Evolutionary conservation across 345 rosid genomes (phyloP).

Genomic region (Arabidopsis suecica): DNA sequence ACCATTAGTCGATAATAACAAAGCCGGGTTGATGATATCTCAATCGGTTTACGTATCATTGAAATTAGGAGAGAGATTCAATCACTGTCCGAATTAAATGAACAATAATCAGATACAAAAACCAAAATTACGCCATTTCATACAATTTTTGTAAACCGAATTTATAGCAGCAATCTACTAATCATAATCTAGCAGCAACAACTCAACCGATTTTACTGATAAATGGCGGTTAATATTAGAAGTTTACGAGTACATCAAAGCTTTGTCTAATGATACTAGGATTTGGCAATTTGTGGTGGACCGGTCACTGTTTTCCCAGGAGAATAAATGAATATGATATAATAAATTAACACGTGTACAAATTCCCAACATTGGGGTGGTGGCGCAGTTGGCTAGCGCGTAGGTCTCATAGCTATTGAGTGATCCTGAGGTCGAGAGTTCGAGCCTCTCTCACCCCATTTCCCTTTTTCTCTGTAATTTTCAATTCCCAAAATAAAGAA

Average conservation of each 20-base stretch:
- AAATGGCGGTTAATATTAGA: background rate
- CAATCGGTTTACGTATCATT: background rate
- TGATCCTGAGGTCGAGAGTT: slow-evolving; percentile 95
- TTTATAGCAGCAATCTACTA: background rate
- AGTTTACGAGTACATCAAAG: background rate
- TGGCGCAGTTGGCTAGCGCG: slow-evolving; percentile 99
- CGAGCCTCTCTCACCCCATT: slow-evolving; percentile 93
- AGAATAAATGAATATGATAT: no score
- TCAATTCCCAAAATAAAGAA: background rate
- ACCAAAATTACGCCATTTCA: background rate
- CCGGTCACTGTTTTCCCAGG: background rate
- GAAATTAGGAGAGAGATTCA: background rate
- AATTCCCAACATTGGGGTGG: slow-evolving; percentile 54
- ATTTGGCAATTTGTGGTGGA: background rate
- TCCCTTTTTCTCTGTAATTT: no score
- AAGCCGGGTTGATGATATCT: background rate
- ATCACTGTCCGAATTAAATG: background rate
- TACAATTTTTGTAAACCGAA: background rate
- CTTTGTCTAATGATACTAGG: no score
- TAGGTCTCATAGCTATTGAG: slow-evolving; percentile 91
- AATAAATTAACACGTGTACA: background rate
- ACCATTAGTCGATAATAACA: background rate
- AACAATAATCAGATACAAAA: background rate
- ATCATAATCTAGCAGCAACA: background rate
- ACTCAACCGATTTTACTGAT: background rate